phyloP scores from a whole-genome alignment of 2,329 filamentous ascomycete genomes.

The Fusarium sp. region DNA sequence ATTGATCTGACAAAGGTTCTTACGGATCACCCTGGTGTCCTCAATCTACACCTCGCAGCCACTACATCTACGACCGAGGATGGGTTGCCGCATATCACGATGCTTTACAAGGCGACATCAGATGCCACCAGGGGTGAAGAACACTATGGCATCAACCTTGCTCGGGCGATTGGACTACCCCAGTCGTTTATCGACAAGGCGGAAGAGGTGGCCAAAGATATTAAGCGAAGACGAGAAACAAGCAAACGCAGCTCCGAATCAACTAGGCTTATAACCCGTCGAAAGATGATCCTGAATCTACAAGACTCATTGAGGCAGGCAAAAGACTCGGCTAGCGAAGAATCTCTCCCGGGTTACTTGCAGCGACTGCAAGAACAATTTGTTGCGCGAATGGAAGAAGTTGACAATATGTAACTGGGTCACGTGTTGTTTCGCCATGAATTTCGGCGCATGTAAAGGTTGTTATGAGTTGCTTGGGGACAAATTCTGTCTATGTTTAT shows the following conservation, averaged over 20 bases:
- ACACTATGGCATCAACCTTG: conserved; percentile 88
- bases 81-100: conserved; percentile 74
- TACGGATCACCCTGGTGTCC: conserved; percentile 79
- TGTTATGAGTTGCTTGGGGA: too few relatives aligned
- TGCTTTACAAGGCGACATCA: conserved; percentile 86
- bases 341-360: conserved; percentile 61
- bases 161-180: conserved; percentile 80
- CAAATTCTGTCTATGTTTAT: background rate
- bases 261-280: conserved; percentile 69
- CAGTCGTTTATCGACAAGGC: conserved; percentile 75
- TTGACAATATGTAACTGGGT: conserved; percentile 59
- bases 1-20: conserved; percentile 83
- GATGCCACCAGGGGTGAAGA: conserved; percentile 75
- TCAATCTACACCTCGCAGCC: conserved; percentile 85
- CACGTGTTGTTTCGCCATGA: too few relatives aligned
- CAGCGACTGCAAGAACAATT: conserved; percentile 76
- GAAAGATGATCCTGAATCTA: conserved; percentile 80
- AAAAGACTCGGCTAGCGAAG: conserved; percentile 70
- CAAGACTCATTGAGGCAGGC: conserved; percentile 80
- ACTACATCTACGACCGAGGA: conserved; percentile 66
- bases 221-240: conserved; percentile 69
- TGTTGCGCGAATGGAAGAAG: conserved; percentile 74
- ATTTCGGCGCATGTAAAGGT: background rate
- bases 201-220: conserved; percentile 70
- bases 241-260: conserved; percentile 70